A percentile compares a stretch with the other conserved stretches of the same genome.
phyloP scores from a whole-genome alignment of 2,329 filamentous ascomycete genomes.

The Raffaelea ambrosiae region DNA sequence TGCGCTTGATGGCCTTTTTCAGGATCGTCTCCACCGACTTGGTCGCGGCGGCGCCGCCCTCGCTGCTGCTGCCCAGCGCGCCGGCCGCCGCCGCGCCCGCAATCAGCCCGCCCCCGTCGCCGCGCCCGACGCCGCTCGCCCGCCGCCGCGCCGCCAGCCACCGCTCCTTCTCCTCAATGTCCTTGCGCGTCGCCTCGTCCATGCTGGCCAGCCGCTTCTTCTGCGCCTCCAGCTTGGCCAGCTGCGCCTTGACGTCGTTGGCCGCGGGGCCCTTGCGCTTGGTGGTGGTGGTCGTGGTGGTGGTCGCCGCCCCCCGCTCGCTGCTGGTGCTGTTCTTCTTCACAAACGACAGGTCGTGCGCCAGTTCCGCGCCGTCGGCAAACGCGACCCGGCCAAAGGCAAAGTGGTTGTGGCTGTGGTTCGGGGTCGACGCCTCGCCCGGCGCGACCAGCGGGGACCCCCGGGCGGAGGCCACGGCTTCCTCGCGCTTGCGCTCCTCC shows the following conservation, averaged over 20 bases:
- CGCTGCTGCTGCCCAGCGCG: constrained; percentile 2
- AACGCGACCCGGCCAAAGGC: constrained; percentile 90
- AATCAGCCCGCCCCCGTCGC: constrained; percentile 43
- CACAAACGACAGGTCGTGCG: constrained; percentile 60
- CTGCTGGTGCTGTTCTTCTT: constrained; percentile 20
- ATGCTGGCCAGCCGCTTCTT: constrained; percentile 68
- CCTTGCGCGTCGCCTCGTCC: constrained; percentile 71
- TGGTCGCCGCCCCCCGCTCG: too few species aligned
- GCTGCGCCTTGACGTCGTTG: constrained; percentile 74
- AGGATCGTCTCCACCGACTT: constrained; percentile 56
- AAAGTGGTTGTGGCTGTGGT: constrained; percentile 67
- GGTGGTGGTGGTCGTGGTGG: too few species aligned
- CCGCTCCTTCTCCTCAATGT: constrained; percentile 85
- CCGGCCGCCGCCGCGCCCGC: constrained; percentile 10
- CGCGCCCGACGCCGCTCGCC: constrained; percentile 80
- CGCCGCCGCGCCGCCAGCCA: constrained; percentile 89
- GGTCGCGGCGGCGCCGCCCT: constrained; percentile 2
- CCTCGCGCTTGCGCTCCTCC: constrained; percentile 60
- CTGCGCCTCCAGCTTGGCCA: constrained; percentile 81
- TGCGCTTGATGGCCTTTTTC: constrained; percentile 92
- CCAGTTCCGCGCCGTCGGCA: constrained; percentile 71
- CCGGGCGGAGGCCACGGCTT: constrained; percentile 49
- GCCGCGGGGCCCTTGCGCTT: constrained; percentile 63
- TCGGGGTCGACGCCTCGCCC: constrained; percentile 40
- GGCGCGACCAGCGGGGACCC: constrained; percentile 47